Conservation (phyloP, 768 basidiomycete genomes). For the Sutorius australiensis region DNA sequence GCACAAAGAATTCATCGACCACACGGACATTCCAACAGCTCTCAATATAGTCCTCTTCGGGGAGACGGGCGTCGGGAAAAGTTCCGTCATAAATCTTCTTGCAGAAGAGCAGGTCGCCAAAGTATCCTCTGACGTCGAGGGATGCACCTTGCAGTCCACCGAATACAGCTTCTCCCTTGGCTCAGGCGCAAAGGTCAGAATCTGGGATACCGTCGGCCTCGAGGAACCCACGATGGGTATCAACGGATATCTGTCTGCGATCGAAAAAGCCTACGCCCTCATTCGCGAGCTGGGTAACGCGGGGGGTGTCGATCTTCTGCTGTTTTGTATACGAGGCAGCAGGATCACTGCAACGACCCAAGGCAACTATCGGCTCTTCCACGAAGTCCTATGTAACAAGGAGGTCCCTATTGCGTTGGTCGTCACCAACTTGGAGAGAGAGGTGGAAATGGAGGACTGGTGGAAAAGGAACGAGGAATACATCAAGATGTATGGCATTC, state of each 20-base stretch:
- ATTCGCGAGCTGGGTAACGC: conserved; percentile 20
- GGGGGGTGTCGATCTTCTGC: conserved; percentile 33
- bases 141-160: conserved; percentile 33
- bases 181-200: conserved; percentile 7
- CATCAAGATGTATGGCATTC: conserved; percentile 26
- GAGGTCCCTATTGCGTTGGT: conserved; percentile 39
- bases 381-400: conserved; percentile 36
- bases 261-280: conserved; percentile 28
- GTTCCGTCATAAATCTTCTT: conserved; percentile 45
- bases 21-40: neutral
- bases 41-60: conserved; percentile 32
- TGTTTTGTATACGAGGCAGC: conserved; percentile 37
- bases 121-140: conserved; percentile 31
- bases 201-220: conserved; percentile 32
- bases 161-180: conserved; percentile 20
- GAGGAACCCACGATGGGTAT: conserved; percentile 30
- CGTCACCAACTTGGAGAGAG: conserved; percentile 39
- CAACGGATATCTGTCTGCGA: conserved; percentile 25
- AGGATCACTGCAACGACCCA: conserved; percentile 29
- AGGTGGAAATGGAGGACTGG: conserved; percentile 35
- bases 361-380: conserved; percentile 39
- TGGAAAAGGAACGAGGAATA: conserved; percentile 27
- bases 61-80: conserved; percentile 37
- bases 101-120: conserved; percentile 25
- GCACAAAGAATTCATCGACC: neutral